Percentiles rank a stretch among this genome's conserved stretches.
Evolutionary conservation across 2,329 filamentous ascomycete genomes (phyloP).

Genomic region (Calonectria pauciramosa): DNA sequence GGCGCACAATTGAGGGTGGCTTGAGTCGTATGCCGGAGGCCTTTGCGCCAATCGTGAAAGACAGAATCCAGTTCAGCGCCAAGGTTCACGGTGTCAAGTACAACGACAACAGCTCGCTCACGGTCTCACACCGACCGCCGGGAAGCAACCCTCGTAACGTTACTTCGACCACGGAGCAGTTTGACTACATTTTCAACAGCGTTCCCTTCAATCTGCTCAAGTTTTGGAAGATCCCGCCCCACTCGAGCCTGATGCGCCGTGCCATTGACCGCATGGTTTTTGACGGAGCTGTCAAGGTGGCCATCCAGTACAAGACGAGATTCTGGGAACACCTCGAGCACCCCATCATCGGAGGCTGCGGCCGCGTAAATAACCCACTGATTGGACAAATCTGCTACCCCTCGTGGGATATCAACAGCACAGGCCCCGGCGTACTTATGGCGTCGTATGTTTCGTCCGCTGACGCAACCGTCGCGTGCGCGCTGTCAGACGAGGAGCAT

Average conservation of each 20-base stretch:
- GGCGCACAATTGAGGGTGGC: constrained; percentile 49
- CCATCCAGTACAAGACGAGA: constrained; percentile 69
- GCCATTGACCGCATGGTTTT: constrained; percentile 45
- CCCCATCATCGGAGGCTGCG: constrained; percentile 59
- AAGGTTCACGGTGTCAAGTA: constrained; percentile 43
- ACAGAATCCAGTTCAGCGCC: constrained; percentile 37
- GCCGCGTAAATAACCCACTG: constrained; percentile 22
- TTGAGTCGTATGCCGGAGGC: constrained; percentile 52
- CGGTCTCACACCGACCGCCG: constrained; percentile 35
- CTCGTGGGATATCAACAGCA: constrained; percentile 34
- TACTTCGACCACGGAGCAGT: constrained; percentile 45
- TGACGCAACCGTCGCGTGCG: constrained; percentile 30
- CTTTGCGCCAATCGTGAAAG: constrained; percentile 49
- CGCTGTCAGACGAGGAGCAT: constrained; percentile 38
- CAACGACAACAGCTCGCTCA: constrained; percentile 33
- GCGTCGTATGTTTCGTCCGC: constrained; percentile 38
- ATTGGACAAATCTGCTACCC: constrained; percentile 40
- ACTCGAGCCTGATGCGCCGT: constrained; percentile 47
- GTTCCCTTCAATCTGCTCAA: constrained; percentile 54
- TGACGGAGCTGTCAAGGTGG: constrained; percentile 54
- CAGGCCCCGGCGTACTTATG: constrained; percentile 32
- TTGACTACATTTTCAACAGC: constrained; percentile 55
- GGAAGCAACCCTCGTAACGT: constrained; percentile 41
- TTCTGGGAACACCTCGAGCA: constrained; percentile 47
- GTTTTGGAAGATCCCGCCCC: constrained; percentile 53